Evolutionary conservation across 768 basidiomycete species (phyloP).

Genomic region (Cystobasidiopsis lactophilus): DNA sequence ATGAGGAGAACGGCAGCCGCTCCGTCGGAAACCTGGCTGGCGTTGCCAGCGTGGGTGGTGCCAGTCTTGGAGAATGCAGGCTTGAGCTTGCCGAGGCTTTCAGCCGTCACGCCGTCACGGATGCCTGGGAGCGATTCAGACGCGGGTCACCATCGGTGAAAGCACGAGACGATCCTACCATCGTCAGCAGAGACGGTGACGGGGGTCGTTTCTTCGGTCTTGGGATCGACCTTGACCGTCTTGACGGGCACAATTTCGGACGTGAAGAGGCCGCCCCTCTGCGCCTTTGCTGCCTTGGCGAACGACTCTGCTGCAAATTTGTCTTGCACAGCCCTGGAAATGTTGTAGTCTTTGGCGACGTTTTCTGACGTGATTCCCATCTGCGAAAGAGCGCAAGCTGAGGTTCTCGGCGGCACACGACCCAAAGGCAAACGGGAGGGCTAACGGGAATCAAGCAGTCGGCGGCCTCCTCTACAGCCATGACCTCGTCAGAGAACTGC

Average conservation of each 20-base stretch:
- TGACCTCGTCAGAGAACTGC: conserved; percentile 33
- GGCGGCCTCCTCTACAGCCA: conserved; percentile 34
- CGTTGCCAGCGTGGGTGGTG: conserved; percentile 28
- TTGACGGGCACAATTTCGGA: conserved; percentile 77
- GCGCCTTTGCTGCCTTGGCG: conserved; percentile 46
- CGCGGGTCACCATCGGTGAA: conserved; percentile 31
- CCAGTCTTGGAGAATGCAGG: conserved; percentile 45
- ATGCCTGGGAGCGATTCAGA: conserved; percentile 75
- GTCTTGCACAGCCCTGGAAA: conserved; percentile 67
- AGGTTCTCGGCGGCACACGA: neutral
- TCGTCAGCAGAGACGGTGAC: conserved; percentile 20
- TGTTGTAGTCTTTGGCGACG: conserved; percentile 29
- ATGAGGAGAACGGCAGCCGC: conserved; percentile 73
- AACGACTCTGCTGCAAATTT: conserved; percentile 74
- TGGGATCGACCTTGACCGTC: conserved; percentile 30
- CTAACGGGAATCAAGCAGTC: conserved; percentile 38
- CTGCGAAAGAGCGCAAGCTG: neutral
- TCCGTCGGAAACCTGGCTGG: conserved; percentile 56
- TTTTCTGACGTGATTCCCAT: conserved; percentile 46
- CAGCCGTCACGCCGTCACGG: conserved; percentile 54
- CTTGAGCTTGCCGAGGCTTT: conserved; percentile 55
- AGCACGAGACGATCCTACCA: conserved; percentile 15
- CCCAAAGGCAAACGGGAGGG: conserved; percentile 52
- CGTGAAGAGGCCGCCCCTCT: conserved; percentile 47
- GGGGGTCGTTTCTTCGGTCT: conserved; percentile 34